Percentiles rank a stretch among this genome's conserved stretches.
These are phyloP conservation scores for Trichoderma gamsii DNA, from an alignment of 495 filamentous ascomycete genomes.

Conservation along the genomic window DNA sequence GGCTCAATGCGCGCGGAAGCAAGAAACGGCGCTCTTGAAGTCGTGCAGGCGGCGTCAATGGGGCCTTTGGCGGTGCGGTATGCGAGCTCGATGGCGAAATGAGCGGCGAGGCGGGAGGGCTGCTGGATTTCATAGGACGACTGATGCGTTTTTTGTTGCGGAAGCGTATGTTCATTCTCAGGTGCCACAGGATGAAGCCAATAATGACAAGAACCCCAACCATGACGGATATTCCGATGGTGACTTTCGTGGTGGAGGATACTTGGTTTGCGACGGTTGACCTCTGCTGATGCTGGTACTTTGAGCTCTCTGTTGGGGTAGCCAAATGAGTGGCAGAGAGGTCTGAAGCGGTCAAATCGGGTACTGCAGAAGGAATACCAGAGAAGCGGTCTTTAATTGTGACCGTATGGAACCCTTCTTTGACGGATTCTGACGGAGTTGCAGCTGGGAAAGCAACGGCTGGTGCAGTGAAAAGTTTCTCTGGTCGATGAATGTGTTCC, in stretches of 20 bases:
- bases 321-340: background rate
- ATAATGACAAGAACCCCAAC: constrained; percentile 30
- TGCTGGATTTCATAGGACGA: constrained; percentile 18
- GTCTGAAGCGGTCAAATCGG: background rate
- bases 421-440: background rate
- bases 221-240: constrained; percentile 34
- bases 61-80: constrained; percentile 17
- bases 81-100: constrained; percentile 33
- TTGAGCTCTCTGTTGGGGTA: background rate
- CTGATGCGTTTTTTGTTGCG: constrained; percentile 17
- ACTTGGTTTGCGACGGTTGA: constrained; percentile 4
- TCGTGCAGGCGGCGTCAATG: constrained; percentile 37
- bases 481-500: background rate
- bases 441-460: background rate
- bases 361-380: background rate
- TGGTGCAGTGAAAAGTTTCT: background rate
- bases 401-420: background rate
- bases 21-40: constrained; percentile 32
- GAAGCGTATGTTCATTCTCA: background rate
- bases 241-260: constrained; percentile 24
- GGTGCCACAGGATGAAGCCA: constrained; percentile 22
- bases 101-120: constrained; percentile 30
- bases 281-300: constrained; percentile 13
- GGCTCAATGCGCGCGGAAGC: background rate
- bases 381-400: background rate